Evolutionary conservation across 345 rosid genomes (phyloP), one percentile per base, ranked within the genome.

Genomic region (Draba incana): DNA sequence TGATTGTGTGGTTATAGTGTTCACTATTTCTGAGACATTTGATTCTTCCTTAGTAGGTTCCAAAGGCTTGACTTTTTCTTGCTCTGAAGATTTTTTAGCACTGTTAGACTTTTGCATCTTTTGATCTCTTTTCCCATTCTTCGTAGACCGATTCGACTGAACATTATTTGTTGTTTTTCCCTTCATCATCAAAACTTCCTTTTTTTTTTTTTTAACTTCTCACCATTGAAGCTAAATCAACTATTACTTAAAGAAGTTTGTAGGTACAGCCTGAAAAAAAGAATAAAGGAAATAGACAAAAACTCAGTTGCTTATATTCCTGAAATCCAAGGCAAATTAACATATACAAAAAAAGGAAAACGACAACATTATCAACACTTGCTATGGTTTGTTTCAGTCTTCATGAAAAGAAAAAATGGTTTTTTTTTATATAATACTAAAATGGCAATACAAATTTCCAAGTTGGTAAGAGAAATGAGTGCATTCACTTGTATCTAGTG

Each of bases 71-170:
- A 79, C 66, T 67, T 70, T 82, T 51, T 55, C 69, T 84, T 78
- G 81, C 71, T 75, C 87, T 5, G 66, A 75, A 57, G 62, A 42
- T 42, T 46, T 52, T 61, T 81, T 82, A 71, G 45, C 37, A 39
- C 80, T 67, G 50, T 74, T 83, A 55, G 50, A 81, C 58, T 75
- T 84, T 9, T 75, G 78, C 45, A 51, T 66, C 74, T 79, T 86
- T 30, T 46, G 80, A 51, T 70, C 86, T 77, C 64, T 86, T 81
- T 75, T 82, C 20, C 80, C 86, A 39, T 77, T 63, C 68, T 77
- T 85, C 8, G 64, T 82, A 30, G 79, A 33, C 33, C 78, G 86
- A 75, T 80, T 89, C 23, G 82, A 57, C 71, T 75, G 88, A 10
- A 61, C 69, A 78, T 28, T 66, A 55, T 74, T 84, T 13, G 80